These are phyloP conservation scores for Barnettozyma sp. DNA, from an alignment of 805 yeast species.

Conservation along the genomic window DNA sequence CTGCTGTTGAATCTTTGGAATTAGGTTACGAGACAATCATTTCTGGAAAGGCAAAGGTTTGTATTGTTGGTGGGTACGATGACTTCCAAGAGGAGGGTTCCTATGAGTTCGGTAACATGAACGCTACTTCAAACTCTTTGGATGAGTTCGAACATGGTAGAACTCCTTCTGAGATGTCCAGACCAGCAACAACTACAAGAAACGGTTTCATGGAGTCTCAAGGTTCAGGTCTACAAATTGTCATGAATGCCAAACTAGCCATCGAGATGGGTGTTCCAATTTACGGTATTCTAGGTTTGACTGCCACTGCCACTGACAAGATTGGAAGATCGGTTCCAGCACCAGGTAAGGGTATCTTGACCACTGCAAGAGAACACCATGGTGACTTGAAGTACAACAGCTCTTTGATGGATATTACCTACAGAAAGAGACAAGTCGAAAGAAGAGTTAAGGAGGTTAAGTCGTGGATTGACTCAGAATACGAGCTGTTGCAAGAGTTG, in stretches of 20 bases:
- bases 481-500: conserved; percentile 63
- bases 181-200: conserved; percentile 96
- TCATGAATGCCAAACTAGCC: conserved; percentile 93
- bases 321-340: conserved; percentile 99
- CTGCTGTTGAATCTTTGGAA: conserved; percentile 96
- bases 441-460: conserved; percentile 71
- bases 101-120: conserved; percentile 96
- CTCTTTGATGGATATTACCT: conserved; percentile 79
- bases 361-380: conserved; percentile 93
- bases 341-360: conserved; percentile 98
- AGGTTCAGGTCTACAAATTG: conserved; percentile 97
- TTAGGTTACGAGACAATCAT: conserved; percentile 90
- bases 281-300: conserved; percentile 87
- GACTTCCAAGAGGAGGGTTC: conserved; percentile 99
- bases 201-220: conserved; percentile 99
- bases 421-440: conserved; percentile 88
- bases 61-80: conserved; percentile 98
- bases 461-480: conserved; percentile 80
- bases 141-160: conserved; percentile 93
- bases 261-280: conserved; percentile 98
- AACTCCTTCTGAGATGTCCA: conserved; percentile 97
- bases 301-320: conserved; percentile 97
- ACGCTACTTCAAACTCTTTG: conserved; percentile 87
- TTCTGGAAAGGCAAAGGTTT: conserved; percentile 91
- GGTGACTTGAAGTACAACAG: conserved; percentile 72